These are phyloP conservation scores for Phytophthora hybrid DNA, from an alignment of 352 stramenopile species.

Conservation along the genomic window DNA sequence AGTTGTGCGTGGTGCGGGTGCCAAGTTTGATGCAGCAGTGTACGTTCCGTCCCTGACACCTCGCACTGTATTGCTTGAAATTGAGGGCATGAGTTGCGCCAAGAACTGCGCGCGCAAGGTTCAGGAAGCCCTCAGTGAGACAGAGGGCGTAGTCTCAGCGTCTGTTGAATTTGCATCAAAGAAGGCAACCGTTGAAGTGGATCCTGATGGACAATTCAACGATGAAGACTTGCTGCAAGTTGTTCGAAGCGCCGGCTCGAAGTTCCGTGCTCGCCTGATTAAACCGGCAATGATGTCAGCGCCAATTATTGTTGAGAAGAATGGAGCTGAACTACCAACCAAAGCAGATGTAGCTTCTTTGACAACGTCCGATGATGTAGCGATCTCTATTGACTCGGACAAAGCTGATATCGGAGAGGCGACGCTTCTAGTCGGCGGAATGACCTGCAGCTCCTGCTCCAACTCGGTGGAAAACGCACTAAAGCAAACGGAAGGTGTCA, in stretches of 20 bases:
- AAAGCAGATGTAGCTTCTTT: slow-evolving; percentile 21
- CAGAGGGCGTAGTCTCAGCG: slow-evolving; percentile 70
- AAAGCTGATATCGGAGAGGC: slow-evolving; percentile 72
- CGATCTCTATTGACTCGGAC: slow-evolving; percentile 50
- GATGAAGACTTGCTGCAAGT: slow-evolving; percentile 67
- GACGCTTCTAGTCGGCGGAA: slow-evolving; percentile 81
- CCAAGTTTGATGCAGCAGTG: slow-evolving; percentile 77
- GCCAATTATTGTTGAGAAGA: neutral
- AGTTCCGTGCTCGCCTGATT: slow-evolving; percentile 37
- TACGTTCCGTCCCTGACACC: slow-evolving; percentile 40
- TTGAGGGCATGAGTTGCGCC: slow-evolving; percentile 74
- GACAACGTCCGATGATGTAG: slow-evolving; percentile 38
- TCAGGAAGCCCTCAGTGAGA: slow-evolving; percentile 61
- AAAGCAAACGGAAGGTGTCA: slow-evolving; percentile 77
- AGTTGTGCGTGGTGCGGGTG: slow-evolving; percentile 51
- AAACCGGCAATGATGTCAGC: slow-evolving; percentile 6
- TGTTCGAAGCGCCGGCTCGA: slow-evolving; percentile 44
- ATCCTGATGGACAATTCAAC: slow-evolving; percentile 63
- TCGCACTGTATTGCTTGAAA: slow-evolving; percentile 56
- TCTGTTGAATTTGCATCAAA: slow-evolving; percentile 76
- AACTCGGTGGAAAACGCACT: slow-evolving; percentile 92
- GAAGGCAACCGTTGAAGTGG: slow-evolving; percentile 66
- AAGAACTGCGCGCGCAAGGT: slow-evolving; percentile 81
- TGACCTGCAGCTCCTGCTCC: slow-evolving; percentile 94
- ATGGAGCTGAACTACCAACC: slow-evolving; percentile 1